Evolutionary conservation across 2,329 filamentous ascomycete species (phyloP).

Genomic region (Colletotrichum truncatum): DNA sequence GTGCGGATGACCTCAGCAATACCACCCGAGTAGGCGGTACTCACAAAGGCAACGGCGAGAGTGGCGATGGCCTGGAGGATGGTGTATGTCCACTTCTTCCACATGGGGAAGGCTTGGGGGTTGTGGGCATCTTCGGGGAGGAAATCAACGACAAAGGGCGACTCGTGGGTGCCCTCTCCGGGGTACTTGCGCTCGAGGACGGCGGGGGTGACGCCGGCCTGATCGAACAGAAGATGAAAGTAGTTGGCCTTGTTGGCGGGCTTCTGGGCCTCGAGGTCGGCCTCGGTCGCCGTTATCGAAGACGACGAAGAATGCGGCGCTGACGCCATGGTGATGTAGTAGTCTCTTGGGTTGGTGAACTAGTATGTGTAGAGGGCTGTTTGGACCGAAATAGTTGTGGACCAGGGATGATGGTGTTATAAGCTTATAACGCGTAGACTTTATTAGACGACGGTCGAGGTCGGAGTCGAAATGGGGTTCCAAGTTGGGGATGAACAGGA

Average conservation of each 20-base stretch:
- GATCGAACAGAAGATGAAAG: slow-evolving; percentile 65
- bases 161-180: slow-evolving; percentile 68
- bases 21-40: slow-evolving; percentile 67
- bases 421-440: not conserved
- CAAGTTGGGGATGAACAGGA: slow-evolving; percentile 4
- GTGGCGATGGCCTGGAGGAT: slow-evolving; percentile 68
- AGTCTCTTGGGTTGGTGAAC: not conserved
- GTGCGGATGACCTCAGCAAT: slow-evolving; percentile 58
- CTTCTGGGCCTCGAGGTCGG: slow-evolving; percentile 52
- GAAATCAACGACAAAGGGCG: slow-evolving; percentile 72
- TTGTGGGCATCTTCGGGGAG: slow-evolving; percentile 71
- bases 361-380: not conserved
- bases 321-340: slow-evolving; percentile 24
- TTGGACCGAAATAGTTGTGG: not conserved
- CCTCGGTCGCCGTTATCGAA: slow-evolving; percentile 43
- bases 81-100: slow-evolving; percentile 71
- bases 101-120: slow-evolving; percentile 63
- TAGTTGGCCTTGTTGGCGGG: slow-evolving; percentile 48
- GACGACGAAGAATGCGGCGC: slow-evolving; percentile 38
- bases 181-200: slow-evolving; percentile 65
- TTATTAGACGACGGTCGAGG: not conserved
- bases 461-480: not conserved
- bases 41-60: slow-evolving; percentile 71
- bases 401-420: not conserved
- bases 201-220: slow-evolving; percentile 64